phyloP scores from a whole-genome alignment of 2,329 filamentous ascomycete genomes.

The Colletotrichum echinochloae region DNA sequence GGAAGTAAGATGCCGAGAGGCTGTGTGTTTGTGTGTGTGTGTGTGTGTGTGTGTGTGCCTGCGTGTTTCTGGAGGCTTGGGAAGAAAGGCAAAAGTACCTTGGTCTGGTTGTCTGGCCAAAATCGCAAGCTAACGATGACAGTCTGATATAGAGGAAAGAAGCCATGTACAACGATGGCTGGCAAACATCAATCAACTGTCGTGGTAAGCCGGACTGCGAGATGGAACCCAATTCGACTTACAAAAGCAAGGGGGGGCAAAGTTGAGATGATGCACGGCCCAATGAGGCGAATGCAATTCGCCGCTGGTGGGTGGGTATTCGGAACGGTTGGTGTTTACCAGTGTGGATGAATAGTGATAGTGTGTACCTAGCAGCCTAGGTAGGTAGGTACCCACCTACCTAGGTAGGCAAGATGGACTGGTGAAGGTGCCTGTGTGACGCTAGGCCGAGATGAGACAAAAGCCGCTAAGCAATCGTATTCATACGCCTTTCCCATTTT shows the following conservation, averaged over 20 bases:
- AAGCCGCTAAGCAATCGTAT: conserved; percentile 38
- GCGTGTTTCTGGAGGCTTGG: neutral
- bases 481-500: conserved; percentile 40
- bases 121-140: conserved; percentile 27
- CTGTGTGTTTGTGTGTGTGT: conserved; percentile 4
- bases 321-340: neutral
- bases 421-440: conserved; percentile 36
- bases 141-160: conserved; percentile 6
- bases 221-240: conserved; percentile 28
- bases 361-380: too few species aligned
- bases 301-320: conserved; percentile 7
- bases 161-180: conserved; percentile 12
- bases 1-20: conserved; percentile 30
- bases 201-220: conserved; percentile 15
- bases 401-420: conserved; percentile 5
- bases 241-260: neutral
- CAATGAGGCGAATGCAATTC: conserved; percentile 13
- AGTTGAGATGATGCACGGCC: conserved; percentile 31
- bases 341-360: too few species aligned
- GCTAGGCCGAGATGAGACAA: conserved; percentile 40
- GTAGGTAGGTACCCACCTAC: too few species aligned
- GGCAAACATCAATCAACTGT: conserved; percentile 9
- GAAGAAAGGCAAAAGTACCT: conserved; percentile 4
- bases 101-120: conserved; percentile 2
- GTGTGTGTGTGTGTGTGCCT: neutral